A percentile compares a stretch with the other conserved stretches of the same genome.
phyloP scores from a whole-genome alignment of 805 yeast genomes.

The Yamadazyma insecticola region DNA sequence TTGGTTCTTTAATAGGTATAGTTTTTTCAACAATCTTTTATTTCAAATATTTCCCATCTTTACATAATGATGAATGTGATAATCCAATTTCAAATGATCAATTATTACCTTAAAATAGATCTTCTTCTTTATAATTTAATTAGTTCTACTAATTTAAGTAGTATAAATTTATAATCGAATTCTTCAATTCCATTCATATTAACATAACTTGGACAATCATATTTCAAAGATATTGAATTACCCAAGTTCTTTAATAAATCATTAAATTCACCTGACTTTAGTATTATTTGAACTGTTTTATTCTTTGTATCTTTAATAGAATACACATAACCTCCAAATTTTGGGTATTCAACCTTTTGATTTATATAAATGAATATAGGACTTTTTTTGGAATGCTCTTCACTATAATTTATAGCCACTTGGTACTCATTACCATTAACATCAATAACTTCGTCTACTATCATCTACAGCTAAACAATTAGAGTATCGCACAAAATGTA shows the following conservation, averaged over 20 bases:
- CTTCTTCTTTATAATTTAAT: not conserved
- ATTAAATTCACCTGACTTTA: slow-evolving; percentile 8
- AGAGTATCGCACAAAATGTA: too few species aligned
- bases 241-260: slow-evolving; percentile 10
- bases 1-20: slow-evolving; percentile 26
- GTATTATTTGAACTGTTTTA: slow-evolving; percentile 2
- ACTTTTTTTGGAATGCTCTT: slow-evolving; percentile 2
- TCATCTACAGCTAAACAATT: too few species aligned
- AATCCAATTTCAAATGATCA: slow-evolving; percentile 5
- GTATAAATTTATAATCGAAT: slow-evolving; percentile 9
- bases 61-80: slow-evolving; percentile 3
- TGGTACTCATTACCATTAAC: slow-evolving; percentile 7
- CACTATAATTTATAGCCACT: slow-evolving; percentile 3
- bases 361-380: slow-evolving; percentile 11
- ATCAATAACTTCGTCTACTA: slow-evolving; percentile 2
- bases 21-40: slow-evolving; percentile 12
- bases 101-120: not conserved
- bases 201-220: slow-evolving; percentile 9
- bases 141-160: slow-evolving; percentile 4
- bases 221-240: slow-evolving; percentile 8
- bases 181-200: slow-evolving; percentile 8
- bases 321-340: slow-evolving; percentile 12
- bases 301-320: slow-evolving; percentile 5
- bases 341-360: slow-evolving; percentile 3
- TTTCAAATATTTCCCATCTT: slow-evolving; percentile 9